A percentile compares a stretch with the other conserved stretches of the same genome.
These are phyloP conservation scores for Cryomyces minteri DNA, from an alignment of 495 filamentous ascomycete genomes.

Conservation along the genomic window DNA sequence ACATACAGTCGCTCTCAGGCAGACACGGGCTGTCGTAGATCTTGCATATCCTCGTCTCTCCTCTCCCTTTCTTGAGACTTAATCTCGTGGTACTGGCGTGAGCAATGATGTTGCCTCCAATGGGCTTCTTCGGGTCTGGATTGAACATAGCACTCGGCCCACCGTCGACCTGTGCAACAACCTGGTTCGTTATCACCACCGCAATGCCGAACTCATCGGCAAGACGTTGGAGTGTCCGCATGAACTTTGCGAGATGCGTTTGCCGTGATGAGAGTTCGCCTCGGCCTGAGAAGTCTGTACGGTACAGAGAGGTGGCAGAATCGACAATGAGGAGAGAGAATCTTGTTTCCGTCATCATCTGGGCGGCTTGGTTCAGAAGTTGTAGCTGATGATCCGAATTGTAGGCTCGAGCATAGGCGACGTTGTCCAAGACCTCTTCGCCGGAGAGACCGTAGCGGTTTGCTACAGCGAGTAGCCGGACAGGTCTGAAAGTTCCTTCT, in stretches of 20 bases:
- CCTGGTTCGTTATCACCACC: slow-evolving; percentile 96
- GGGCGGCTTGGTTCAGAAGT: slow-evolving; percentile 80
- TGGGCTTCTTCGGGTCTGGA: slow-evolving; percentile 96
- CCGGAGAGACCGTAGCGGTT: slow-evolving; percentile 87
- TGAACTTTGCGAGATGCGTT: slow-evolving; percentile 89
- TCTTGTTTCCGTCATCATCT: slow-evolving; percentile 98
- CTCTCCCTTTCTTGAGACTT: slow-evolving; percentile 86
- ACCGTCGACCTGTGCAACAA: slow-evolving; percentile 94
- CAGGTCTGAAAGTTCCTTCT: slow-evolving; percentile 90
- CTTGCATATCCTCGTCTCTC: slow-evolving; percentile 91
- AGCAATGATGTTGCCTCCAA: slow-evolving; percentile 96
- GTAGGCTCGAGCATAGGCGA: slow-evolving; percentile 93
- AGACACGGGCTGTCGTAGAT: slow-evolving; percentile 97
- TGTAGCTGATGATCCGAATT: slow-evolving; percentile 96
- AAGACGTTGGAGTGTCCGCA: slow-evolving; percentile 82
- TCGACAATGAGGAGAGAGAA: slow-evolving; percentile 94
- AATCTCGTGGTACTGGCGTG: slow-evolving; percentile 84
- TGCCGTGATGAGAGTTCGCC: slow-evolving; percentile 83
- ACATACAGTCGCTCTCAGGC: slow-evolving; percentile 89
- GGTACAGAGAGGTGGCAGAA: slow-evolving; percentile 83
- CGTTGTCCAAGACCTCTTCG: slow-evolving; percentile 94
- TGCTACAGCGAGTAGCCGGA: slow-evolving; percentile 76
- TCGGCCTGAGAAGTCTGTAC: slow-evolving; percentile 88
- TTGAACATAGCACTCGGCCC: slow-evolving; percentile 96
- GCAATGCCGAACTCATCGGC: slow-evolving; percentile 98